A percentile compares a stretch with the other conserved stretches of the same genome.
Conservation (phyloP, 495 filamentous ascomycete species). For the Aspergillus saccharolyticus region DNA sequence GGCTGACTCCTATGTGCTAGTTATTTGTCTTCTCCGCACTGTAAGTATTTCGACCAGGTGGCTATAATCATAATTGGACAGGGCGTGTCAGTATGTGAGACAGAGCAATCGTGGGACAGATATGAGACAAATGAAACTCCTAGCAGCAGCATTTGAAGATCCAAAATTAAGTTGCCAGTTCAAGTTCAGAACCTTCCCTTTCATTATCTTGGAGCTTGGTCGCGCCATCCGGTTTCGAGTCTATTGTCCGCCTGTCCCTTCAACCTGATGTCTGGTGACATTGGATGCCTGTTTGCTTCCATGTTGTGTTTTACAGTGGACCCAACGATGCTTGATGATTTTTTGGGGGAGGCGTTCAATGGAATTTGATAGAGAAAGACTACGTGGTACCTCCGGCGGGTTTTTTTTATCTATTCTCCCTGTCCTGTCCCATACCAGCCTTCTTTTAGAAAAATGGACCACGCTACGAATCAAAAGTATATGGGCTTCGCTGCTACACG, state of each 20-base stretch:
- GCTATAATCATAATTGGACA: slow-evolving; percentile 26
- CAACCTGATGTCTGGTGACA: slow-evolving; percentile 6
- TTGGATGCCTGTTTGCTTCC: slow-evolving; percentile 11
- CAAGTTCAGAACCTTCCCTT: slow-evolving; percentile 13
- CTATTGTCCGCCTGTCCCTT: neutral
- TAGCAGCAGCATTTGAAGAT: slow-evolving; percentile 19
- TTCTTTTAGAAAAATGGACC: slow-evolving; percentile 1
- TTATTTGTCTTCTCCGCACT: slow-evolving; percentile 99
- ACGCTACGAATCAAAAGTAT: neutral
- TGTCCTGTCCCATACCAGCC: slow-evolving; percentile 11
- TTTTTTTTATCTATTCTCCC: slow-evolving; percentile 10
- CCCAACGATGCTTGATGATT: slow-evolving; percentile 16
- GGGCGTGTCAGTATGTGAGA: slow-evolving; percentile 19
- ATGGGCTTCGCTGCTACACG: neutral
- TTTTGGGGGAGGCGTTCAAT: slow-evolving; percentile 17
- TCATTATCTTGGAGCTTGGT: slow-evolving; percentile 16
- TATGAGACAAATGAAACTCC: slow-evolving; percentile 12
- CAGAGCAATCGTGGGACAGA: slow-evolving; percentile 13
- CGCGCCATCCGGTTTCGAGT: slow-evolving; percentile 4
- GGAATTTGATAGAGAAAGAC: slow-evolving; percentile 21
- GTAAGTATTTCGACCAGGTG: slow-evolving; percentile 42
- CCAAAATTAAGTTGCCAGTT: slow-evolving; percentile 22
- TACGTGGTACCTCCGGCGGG: slow-evolving; percentile 12
- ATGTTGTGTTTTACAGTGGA: slow-evolving; percentile 4
- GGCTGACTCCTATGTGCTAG: slow-evolving; percentile 36